Percentiles rank a stretch among this genome's conserved stretches.
phyloP scores from a whole-genome alignment of 2,329 filamentous ascomycete genomes.

The Fusarium anthophilum region DNA sequence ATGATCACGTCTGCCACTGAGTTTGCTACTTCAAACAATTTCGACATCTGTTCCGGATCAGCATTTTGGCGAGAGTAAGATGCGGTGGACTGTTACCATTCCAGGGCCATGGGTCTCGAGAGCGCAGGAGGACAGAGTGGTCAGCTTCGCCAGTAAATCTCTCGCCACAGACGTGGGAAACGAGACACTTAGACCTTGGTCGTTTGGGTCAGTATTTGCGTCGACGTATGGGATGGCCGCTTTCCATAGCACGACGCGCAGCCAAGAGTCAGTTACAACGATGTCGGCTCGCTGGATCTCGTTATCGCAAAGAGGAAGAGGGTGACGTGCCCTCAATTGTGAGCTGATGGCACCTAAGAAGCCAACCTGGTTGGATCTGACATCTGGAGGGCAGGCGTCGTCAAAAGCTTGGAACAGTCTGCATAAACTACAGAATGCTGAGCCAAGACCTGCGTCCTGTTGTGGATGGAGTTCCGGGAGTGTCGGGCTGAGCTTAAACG shows the following conservation, averaged over 20 bases:
- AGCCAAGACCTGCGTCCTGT: not conserved
- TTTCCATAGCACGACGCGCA: constrained; percentile 22
- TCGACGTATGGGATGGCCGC: constrained; percentile 14
- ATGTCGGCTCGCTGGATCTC: constrained; percentile 17
- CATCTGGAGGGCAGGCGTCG: constrained; percentile 9
- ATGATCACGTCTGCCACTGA: constrained; percentile 23
- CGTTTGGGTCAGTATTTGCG: constrained; percentile 9
- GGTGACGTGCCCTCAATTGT: not conserved
- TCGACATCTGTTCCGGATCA: constrained; percentile 2
- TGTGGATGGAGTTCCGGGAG: constrained; percentile 1
- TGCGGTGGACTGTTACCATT: not conserved
- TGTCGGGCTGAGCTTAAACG: constrained; percentile 21
- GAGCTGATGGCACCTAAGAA: constrained; percentile 15
- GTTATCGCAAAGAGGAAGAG: constrained; percentile 7
- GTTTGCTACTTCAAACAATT: constrained; percentile 25
- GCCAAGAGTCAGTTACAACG: constrained; percentile 18
- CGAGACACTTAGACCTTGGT: constrained; percentile 14
- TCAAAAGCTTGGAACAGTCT: constrained; percentile 20
- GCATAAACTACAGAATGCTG: constrained; percentile 21
- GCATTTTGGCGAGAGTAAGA: not conserved
- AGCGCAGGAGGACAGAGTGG: constrained; percentile 11
- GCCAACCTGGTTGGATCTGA: constrained; percentile 1
- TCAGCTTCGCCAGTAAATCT: constrained; percentile 10
- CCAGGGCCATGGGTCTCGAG: constrained; percentile 20
- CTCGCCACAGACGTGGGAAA: constrained; percentile 18